A percentile compares a stretch with the other conserved stretches of the same genome.
phyloP scores from a whole-genome alignment of 495 filamentous ascomycete genomes.

The Pseudomonodictys pantanalensis region DNA sequence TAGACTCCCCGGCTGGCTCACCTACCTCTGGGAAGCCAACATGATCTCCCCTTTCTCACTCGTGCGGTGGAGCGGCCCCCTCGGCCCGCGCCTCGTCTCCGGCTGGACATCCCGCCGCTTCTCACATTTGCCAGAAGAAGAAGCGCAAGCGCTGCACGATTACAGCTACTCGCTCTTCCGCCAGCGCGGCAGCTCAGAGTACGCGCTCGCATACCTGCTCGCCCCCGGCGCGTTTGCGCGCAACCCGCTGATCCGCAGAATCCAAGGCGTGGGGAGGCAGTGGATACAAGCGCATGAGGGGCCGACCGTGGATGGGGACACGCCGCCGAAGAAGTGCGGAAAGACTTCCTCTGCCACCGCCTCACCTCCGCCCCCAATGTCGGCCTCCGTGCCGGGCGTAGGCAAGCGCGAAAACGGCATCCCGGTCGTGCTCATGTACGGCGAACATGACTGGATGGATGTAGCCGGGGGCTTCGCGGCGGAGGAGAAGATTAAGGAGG shows the following conservation, averaged over 20 bases:
- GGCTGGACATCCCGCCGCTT: conserved; percentile 94
- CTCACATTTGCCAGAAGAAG: conserved; percentile 75
- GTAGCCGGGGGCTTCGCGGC: conserved; percentile 79
- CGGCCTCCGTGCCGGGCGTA: neutral
- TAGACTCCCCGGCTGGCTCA: conserved; percentile 76
- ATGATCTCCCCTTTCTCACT: conserved; percentile 84
- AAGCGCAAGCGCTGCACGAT: conserved; percentile 80
- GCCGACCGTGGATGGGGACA: conserved; percentile 32
- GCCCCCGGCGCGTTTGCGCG: conserved; percentile 92
- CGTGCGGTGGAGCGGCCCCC: conserved; percentile 82
- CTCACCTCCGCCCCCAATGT: conserved; percentile 10
- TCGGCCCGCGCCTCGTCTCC: conserved; percentile 87
- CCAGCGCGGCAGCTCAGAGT: conserved; percentile 89
- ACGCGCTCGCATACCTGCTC: conserved; percentile 86
- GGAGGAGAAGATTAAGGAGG: conserved; percentile 72
- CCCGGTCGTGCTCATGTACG: conserved; percentile 90
- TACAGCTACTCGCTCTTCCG: conserved; percentile 96
- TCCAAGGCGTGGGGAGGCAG: conserved; percentile 74
- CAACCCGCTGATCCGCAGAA: conserved; percentile 79
- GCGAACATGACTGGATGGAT: conserved; percentile 99
- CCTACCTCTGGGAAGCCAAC: conserved; percentile 95
- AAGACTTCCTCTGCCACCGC: conserved; percentile 6
- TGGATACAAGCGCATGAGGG: conserved; percentile 32
- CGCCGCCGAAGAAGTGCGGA: conserved; percentile 18
- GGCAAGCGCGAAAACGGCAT: conserved; percentile 64